phyloP scores from a whole-genome alignment of 768 basidiomycete genomes.

The Naganishia friedmannii region DNA sequence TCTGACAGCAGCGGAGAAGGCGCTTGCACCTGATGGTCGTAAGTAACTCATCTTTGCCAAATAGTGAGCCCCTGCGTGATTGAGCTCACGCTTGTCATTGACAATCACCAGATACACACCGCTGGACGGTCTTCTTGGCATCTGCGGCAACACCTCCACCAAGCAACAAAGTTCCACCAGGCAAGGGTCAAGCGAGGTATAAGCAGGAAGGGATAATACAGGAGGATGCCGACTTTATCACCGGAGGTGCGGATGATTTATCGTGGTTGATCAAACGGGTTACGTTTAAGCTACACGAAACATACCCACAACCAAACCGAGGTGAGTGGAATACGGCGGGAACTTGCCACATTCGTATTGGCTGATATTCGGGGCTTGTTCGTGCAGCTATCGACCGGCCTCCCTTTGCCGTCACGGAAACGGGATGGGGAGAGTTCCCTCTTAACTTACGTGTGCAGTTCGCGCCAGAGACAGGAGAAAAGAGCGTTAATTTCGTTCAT shows the following conservation, averaged over 20 bases:
- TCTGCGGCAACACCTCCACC: conserved; percentile 70
- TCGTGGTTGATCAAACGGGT: conserved; percentile 92
- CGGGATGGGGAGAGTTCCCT: conserved; percentile 99
- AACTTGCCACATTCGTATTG: too few relatives aligned
- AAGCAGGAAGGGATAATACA: conserved; percentile 26
- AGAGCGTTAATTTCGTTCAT: conserved; percentile 80
- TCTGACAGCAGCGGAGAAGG: conserved; percentile 65
- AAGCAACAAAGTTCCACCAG: conserved; percentile 35
- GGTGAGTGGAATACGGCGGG: too few relatives aligned
- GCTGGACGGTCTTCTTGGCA: conserved; percentile 93
- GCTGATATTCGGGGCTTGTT: too few relatives aligned
- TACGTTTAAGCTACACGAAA: conserved; percentile 95
- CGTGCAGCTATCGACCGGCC: conserved; percentile 80
- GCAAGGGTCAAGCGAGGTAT: conserved; percentile 24
- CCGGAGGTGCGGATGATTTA: conserved; percentile 82
- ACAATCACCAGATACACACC: conserved; percentile 62
- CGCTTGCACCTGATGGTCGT: conserved; percentile 43
- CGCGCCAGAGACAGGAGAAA: conserved; percentile 83
- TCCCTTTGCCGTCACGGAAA: conserved; percentile 92
- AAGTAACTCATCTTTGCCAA: conserved; percentile 28
- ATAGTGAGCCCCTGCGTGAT: background rate
- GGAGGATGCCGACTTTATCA: conserved; percentile 61
- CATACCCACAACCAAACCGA: conserved; percentile 83
- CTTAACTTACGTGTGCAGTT: conserved; percentile 89
- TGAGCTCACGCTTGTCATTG: too few relatives aligned